Evolutionary conservation across 2,329 filamentous ascomycete species (phyloP).

Genomic region (Cordyceps fumosorosea): DNA sequence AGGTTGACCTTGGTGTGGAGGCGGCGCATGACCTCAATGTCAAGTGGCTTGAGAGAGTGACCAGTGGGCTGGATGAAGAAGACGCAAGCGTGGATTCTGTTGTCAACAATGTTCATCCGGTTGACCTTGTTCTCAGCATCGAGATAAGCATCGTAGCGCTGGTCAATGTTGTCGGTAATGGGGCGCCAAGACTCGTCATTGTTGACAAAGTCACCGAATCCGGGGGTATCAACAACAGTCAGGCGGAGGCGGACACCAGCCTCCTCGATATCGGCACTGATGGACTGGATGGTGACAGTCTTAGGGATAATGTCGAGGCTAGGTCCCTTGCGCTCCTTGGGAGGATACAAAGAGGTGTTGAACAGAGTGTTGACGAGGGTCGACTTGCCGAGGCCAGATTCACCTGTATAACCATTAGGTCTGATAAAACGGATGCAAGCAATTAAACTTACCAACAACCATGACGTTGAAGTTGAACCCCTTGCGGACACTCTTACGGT

Average conservation of each 20-base stretch:
- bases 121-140: slow-evolving; percentile 99
- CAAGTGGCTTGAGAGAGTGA: slow-evolving; percentile 94
- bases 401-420: slow-evolving; percentile 55
- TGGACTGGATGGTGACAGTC: slow-evolving; percentile 91
- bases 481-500: slow-evolving; percentile 99
- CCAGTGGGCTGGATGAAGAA: slow-evolving; percentile 99
- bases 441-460: slow-evolving; percentile 78
- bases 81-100: slow-evolving; percentile 96
- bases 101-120: slow-evolving; percentile 99
- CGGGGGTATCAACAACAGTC: slow-evolving; percentile 95
- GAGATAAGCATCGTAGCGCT: slow-evolving; percentile 95
- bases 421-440: neutral
- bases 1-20: slow-evolving; percentile 99
- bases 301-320: slow-evolving; percentile 98
- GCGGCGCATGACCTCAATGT: slow-evolving; percentile 98
- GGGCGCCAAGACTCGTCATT: slow-evolving; percentile 99
- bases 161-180: slow-evolving; percentile 99
- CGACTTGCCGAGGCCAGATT: slow-evolving; percentile 98
- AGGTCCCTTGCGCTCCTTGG: slow-evolving; percentile 95
- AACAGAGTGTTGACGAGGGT: slow-evolving; percentile 98
- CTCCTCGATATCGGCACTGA: slow-evolving; percentile 96
- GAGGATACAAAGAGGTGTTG: slow-evolving; percentile 98
- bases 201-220: slow-evolving; percentile 99
- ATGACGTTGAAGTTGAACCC: slow-evolving; percentile 99
- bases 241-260: slow-evolving; percentile 93